Evolutionary conservation across 164 flowering plant species (phyloP), one percentile per base, ranked within the genome.

Genomic region (Stephania yunnanensis): DNA sequence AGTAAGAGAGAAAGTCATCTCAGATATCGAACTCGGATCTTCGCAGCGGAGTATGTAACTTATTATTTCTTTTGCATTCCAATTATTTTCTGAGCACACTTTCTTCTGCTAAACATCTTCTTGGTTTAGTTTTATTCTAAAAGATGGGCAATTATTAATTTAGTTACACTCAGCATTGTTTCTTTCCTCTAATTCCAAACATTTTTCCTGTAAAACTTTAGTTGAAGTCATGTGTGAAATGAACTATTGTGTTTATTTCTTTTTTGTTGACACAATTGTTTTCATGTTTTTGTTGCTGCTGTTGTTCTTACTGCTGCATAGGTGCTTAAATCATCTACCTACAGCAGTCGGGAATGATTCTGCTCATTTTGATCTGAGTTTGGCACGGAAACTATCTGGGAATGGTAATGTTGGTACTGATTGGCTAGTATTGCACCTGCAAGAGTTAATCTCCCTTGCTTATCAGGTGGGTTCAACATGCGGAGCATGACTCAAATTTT

Each of bases 41-140:
- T 95, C 82, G 98, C 99, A 77, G 98, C 98, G 58, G 99, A 95
- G 99, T 95, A 93, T 72, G 98, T 85, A 53, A 50, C 61, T 20
- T 73, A 12, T 19, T 58, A 17, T 19, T 70, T 6, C 45, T 48
- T 7, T 50, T 36, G 20, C 25, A 15, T 20, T 58, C 20, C 65
- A 15, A 19, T 58, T 58, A 58, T n/a, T 58, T 58, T 7, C 65
- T 58, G n/a, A 58, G n/a, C 5, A 8, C 46, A 36, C 13, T 44
- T 7, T 58, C n/a, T 58, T 13, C 4, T 58, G n/a, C 6, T 13
- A 58, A 15, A 58, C n/a, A 17, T 58, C 0, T 58, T 58, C 65
- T 2, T 58, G 7, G 17, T 58, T 19, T 20, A 58, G 5, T 6
- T 58, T 17, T 58, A 19, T 5, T 58, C 22, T 6, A 58, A 58